Evolutionary conservation across 495 filamentous ascomycete species (phyloP), one percentile per base, ranked within the genome.

Genomic region (Xylaria scruposa): DNA sequence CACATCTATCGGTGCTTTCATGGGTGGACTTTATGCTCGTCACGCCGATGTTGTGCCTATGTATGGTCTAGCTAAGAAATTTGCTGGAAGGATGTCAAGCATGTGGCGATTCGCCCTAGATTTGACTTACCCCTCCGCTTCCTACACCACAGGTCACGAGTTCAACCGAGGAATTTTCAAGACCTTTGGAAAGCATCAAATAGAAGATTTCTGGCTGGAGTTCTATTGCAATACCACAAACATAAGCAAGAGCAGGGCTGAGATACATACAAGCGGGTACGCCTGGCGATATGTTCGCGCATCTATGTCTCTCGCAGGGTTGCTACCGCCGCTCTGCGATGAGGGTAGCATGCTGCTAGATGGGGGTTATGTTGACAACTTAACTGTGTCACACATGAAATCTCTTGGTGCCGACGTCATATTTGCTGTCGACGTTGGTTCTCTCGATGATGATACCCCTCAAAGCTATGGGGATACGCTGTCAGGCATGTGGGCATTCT

Each of bases 151-250:
- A 0, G 96, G 96, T 4, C 96, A 99, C 79, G 96, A 98, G 76
- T 99, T 99, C 88, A 99, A 99, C 78, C 93, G 96, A 4, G 97
- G 97, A 13, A 98, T 99, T 77, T 99, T 98, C 88, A 98, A 98
- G 82, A 94, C 96, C 0, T 97, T 99, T 80, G 95, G 94, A 10
- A 93, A 97, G 72, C 91, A 92, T 47, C 96, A 98, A 80, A 98
- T 99, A 67, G 96, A 99, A 82, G 97, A 98, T 79, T 98, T 98
- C 79, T 98, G 96, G 96, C 88, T 99, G 19, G 94, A 97, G 71
- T 99, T 94, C 82, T 99, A 98, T 85, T 98, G 97, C 86, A 99
- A 99, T 80, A 98, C 95, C 0, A 98, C 97, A 33, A 98, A 97
- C 76, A 98, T 99, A 83, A 93, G 90, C 82, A 95, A 94, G 76